phyloP scores from a whole-genome alignment of 441 rosid genomes.

The Codiaeum variegatum region DNA sequence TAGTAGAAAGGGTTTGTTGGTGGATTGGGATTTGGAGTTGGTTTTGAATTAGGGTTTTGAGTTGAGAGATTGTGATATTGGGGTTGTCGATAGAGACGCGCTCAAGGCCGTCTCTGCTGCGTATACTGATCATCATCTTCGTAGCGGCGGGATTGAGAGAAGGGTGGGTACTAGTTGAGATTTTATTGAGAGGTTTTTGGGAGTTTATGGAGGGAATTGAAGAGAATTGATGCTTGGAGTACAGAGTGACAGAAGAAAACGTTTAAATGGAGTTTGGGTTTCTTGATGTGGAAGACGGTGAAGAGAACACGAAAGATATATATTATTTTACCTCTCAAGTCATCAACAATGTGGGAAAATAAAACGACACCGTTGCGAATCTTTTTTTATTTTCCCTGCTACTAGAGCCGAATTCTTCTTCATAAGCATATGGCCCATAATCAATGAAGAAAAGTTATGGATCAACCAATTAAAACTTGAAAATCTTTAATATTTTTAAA shows the following conservation, averaged over 20 bases:
- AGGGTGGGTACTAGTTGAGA: background rate
- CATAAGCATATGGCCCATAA: too few species aligned
- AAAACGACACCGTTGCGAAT: background rate
- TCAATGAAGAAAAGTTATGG: too few species aligned
- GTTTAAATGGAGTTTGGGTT: background rate
- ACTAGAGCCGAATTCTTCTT: too few species aligned
- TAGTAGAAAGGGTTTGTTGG: slow-evolving; percentile 77
- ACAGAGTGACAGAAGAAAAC: background rate
- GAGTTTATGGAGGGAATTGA: slow-evolving; percentile 6
- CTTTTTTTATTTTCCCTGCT: too few species aligned
- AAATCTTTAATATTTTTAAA: too few species aligned
- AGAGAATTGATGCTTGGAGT: slow-evolving; percentile 13
- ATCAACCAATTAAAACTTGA: too few species aligned
- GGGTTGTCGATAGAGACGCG: slow-evolving; percentile 57
- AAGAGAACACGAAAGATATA: background rate
- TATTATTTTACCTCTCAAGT: background rate
- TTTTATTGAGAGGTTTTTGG: background rate
- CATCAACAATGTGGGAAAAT: background rate
- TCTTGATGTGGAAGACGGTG: slow-evolving; percentile 16
- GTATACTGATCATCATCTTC: slow-evolving; percentile 78
- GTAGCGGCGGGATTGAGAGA: background rate
- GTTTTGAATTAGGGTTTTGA: slow-evolving; percentile 68
- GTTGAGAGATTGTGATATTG: slow-evolving; percentile 51
- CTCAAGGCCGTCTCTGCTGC: slow-evolving; percentile 95
- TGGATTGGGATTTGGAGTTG: slow-evolving; percentile 79